These are phyloP conservation scores for Dothideomycetidae sp. DNA, from an alignment of 2,329 filamentous ascomycete genomes.

Conservation along the genomic window DNA sequence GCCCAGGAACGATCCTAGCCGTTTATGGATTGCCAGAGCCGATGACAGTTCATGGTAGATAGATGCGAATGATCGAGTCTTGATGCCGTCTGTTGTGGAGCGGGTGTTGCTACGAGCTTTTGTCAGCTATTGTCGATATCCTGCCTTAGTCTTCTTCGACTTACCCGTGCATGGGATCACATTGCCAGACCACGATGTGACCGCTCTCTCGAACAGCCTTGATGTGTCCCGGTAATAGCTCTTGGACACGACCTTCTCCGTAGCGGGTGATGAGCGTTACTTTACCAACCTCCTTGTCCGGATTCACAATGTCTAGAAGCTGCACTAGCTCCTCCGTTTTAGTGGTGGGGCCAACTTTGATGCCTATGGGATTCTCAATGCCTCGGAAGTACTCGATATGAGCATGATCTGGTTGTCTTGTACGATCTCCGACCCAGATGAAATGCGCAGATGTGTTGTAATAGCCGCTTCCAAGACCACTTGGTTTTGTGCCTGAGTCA, in stretches of 20 bases:
- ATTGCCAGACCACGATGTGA: conserved; percentile 82
- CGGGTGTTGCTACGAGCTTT: conserved; percentile 44
- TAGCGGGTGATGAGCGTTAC: conserved; percentile 95
- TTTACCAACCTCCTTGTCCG: conserved; percentile 68
- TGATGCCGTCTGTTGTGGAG: conserved; percentile 60
- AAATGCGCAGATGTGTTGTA: conserved; percentile 95
- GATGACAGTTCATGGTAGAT: conserved; percentile 79
- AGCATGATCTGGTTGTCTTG: conserved; percentile 78
- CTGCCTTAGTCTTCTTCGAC: too few relatives aligned
- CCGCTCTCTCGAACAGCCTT: conserved; percentile 70
- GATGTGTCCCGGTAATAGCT: conserved; percentile 72
- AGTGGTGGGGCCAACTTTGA: conserved; percentile 89
- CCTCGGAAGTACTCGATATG: conserved; percentile 98
- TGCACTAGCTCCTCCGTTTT: conserved; percentile 58
- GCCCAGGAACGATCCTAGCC: conserved; percentile 72
- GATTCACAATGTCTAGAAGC: conserved; percentile 77
- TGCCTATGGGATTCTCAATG: conserved; percentile 86
- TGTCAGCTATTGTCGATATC: background rate
- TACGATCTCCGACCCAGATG: conserved; percentile 96
- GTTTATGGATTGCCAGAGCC: conserved; percentile 70
- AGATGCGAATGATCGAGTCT: conserved; percentile 81
- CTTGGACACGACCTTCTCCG: conserved; percentile 61
- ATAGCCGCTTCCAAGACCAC: conserved; percentile 40
- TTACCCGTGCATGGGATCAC: conserved; percentile 91
- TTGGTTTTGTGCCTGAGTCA: conserved; percentile 21